Evolutionary conservation across 83 land plant species (phyloP).

Genomic region (Picea engelmannii): DNA sequence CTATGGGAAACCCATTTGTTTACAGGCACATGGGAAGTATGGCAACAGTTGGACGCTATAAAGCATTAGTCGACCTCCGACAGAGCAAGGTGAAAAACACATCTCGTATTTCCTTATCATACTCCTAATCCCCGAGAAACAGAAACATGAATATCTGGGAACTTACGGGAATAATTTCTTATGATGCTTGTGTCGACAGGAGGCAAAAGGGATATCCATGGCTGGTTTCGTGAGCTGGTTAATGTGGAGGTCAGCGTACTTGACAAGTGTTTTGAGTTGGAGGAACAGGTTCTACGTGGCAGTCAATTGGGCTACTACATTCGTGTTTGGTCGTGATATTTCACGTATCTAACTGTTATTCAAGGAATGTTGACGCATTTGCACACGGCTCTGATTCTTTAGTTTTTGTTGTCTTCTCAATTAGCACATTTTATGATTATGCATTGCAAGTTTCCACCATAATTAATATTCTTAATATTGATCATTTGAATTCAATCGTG

Average conservation of each 20-base stretch:
- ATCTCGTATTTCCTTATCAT: background rate
- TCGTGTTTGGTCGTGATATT: slow-evolving; percentile 77
- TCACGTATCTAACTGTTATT: slow-evolving; percentile 29
- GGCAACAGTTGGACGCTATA: slow-evolving; percentile 74
- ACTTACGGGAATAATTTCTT: background rate
- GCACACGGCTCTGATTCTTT: background rate
- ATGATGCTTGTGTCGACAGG: slow-evolving; percentile 29
- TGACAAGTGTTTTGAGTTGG: slow-evolving; percentile 80
- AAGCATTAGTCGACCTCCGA: slow-evolving; percentile 72
- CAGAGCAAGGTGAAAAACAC: slow-evolving; percentile 45
- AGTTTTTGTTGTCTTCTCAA: too few species aligned
- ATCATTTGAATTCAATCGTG: too few species aligned
- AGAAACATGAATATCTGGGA: background rate
- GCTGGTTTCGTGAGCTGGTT: slow-evolving; percentile 81
- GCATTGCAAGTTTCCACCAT: too few species aligned
- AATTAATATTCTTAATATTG: too few species aligned
- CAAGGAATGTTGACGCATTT: background rate
- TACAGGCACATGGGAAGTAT: slow-evolving; percentile 76
- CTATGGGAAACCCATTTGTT: slow-evolving; percentile 54
- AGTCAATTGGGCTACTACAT: slow-evolving; percentile 79
- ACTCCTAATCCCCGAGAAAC: background rate
- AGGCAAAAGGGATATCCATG: slow-evolving; percentile 48
- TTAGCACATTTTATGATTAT: too few species aligned
- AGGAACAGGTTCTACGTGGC: slow-evolving; percentile 82
- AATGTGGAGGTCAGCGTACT: slow-evolving; percentile 79